Conservation (phyloP, 305 asterid species). For the Solanum chacoense region DNA sequence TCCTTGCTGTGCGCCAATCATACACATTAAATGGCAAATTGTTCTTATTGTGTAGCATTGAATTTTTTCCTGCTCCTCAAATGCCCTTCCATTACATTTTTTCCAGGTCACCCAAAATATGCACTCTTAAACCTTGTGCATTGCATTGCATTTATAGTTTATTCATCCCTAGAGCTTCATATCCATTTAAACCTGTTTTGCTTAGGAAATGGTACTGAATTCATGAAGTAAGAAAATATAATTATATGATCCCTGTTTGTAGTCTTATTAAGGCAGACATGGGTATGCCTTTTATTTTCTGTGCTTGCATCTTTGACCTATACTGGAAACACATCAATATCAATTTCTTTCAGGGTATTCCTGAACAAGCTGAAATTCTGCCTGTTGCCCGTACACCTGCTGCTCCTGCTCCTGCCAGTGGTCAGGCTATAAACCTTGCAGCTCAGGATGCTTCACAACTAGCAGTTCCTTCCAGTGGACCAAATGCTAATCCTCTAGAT, state of each 20-base stretch:
- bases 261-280: not conserved
- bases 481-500: conserved; percentile 77
- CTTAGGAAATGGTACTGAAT: not conserved
- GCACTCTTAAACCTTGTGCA: not conserved
- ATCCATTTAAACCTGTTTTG: not conserved
- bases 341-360: conserved; percentile 48
- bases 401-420: conserved; percentile 33
- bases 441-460: conserved; percentile 49
- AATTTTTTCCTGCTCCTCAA: not conserved
- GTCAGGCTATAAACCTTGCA: conserved; percentile 39
- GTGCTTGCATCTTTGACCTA: not conserved
- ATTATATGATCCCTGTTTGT: not conserved
- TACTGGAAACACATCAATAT: not conserved
- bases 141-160: not conserved
- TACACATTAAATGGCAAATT: not conserved
- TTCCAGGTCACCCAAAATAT: not conserved
- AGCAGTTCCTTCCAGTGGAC: conserved; percentile 50
- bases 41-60: not conserved
- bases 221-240: not conserved
- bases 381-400: conserved; percentile 38
- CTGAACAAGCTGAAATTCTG: conserved; percentile 64
- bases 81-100: not conserved
- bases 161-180: not conserved
- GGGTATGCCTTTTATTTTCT: not conserved
- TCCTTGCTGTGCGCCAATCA: not conserved